A percentile compares a stretch with the other conserved stretches of the same genome.
phyloP scores from a whole-genome alignment of 2,329 filamentous ascomycete genomes.

The Magnaporthiopsis incrustans region DNA sequence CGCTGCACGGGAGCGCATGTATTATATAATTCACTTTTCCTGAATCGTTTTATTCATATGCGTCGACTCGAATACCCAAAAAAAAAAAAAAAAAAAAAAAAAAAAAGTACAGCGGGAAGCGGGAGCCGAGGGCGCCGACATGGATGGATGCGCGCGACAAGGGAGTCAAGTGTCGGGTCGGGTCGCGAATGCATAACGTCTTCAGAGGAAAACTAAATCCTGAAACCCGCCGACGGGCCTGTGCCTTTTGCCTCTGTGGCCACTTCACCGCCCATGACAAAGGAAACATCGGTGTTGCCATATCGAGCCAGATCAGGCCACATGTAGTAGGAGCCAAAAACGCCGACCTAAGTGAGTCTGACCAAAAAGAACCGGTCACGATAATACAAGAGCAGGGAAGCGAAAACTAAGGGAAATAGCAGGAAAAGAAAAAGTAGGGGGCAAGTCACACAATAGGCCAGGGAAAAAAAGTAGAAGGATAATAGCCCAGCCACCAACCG shows the following conservation, averaged over 20 bases:
- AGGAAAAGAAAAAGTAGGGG: too few species aligned
- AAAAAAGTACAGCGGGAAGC: background rate
- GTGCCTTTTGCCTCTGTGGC: background rate
- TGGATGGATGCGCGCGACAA: background rate
- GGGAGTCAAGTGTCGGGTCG: background rate
- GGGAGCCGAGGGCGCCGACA: background rate
- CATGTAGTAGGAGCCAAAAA: background rate
- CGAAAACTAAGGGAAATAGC: background rate
- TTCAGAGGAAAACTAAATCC: background rate
- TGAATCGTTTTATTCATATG: background rate
- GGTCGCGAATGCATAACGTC: background rate
- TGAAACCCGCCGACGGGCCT: background rate
- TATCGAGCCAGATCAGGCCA: background rate
- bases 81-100: background rate
- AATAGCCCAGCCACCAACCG: slow-evolving; percentile 10
- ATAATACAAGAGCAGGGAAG: background rate
- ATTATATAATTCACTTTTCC: background rate
- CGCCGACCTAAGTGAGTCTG: background rate
- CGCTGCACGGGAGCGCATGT: too few species aligned
- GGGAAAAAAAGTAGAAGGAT: background rate
- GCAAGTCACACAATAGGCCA: too few species aligned
- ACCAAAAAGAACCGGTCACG: background rate
- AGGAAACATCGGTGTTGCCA: background rate
- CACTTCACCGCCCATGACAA: background rate
- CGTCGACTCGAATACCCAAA: background rate